phyloP scores from a whole-genome alignment of 2,329 filamentous ascomycete genomes.

The Colletotrichum sp. region DNA sequence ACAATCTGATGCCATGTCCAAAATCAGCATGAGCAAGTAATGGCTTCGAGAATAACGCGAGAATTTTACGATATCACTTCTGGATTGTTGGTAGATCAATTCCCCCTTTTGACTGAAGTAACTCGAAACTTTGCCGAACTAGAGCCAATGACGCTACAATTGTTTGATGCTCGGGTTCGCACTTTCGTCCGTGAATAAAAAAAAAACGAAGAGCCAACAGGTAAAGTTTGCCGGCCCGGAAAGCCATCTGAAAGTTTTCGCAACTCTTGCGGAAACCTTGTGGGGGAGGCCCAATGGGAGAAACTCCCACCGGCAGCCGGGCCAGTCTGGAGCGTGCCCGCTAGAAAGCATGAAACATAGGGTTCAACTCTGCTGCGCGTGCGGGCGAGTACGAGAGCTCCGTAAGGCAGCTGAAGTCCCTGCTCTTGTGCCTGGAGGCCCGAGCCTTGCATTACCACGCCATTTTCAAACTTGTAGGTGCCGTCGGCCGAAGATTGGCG shows the following conservation, averaged over 20 bases:
- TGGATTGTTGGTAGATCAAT: background rate
- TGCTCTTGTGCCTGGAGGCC: background rate
- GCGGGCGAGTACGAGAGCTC: background rate
- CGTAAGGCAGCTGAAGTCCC: background rate
- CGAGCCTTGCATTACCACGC: background rate
- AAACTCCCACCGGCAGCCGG: background rate
- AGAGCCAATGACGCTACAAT: background rate
- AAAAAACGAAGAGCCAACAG: background rate
- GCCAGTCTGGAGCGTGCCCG: background rate
- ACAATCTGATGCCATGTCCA: background rate
- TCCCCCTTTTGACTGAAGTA: background rate
- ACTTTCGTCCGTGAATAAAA: background rate
- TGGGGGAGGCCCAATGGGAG: background rate
- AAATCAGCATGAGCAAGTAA: background rate
- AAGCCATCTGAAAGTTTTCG: background rate
- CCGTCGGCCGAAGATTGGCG: background rate
- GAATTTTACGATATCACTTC: background rate
- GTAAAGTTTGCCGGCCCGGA: background rate
- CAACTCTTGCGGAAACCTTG: background rate
- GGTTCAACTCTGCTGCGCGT: background rate
- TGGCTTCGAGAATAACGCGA: background rate
- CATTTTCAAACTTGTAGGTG: background rate
- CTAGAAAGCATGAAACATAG: background rate
- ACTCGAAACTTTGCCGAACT: background rate
- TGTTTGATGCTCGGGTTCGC: background rate